These are phyloP conservation scores for Chlorociboria aeruginascens DNA, from an alignment of 495 filamentous ascomycete genomes.

Conservation along the genomic window DNA sequence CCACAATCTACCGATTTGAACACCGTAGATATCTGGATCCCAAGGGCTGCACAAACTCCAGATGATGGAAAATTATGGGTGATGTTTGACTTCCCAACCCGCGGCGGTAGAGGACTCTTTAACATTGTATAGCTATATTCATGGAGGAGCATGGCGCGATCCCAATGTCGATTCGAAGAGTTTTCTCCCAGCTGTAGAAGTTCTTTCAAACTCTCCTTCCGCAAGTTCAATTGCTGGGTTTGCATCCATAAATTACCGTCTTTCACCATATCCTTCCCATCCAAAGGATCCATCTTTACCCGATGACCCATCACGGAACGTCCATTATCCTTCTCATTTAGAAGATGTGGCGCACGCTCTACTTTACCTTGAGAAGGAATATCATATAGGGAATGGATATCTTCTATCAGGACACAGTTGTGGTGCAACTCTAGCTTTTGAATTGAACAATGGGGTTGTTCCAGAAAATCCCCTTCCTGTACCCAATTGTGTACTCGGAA, in stretches of 20 bases:
- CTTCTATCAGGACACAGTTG: slow-evolving; percentile 67
- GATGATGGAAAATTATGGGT: slow-evolving; percentile 7
- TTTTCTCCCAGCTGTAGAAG: slow-evolving; percentile 35
- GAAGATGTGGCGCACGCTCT: slow-evolving; percentile 55
- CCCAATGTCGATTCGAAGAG: slow-evolving; percentile 42
- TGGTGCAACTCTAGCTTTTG: slow-evolving; percentile 63
- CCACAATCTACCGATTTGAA: slow-evolving; percentile 6
- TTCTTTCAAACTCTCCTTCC: slow-evolving; percentile 21
- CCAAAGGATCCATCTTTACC: slow-evolving; percentile 28
- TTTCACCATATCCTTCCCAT: slow-evolving; percentile 57
- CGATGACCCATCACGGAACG: slow-evolving; percentile 20
- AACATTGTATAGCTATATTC: slow-evolving; percentile 42
- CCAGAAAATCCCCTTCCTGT: background rate
- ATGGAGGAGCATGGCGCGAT: slow-evolving; percentile 86
- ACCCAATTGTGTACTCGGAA: slow-evolving; percentile 9
- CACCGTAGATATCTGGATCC: slow-evolving; percentile 12
- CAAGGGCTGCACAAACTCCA: background rate
- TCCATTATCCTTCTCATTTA: slow-evolving; percentile 63
- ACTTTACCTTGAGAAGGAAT: slow-evolving; percentile 43
- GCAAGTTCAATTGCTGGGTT: slow-evolving; percentile 41
- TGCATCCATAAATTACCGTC: slow-evolving; percentile 68
- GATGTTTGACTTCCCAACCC: slow-evolving; percentile 6
- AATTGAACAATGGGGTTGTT: slow-evolving; percentile 39
- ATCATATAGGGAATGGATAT: slow-evolving; percentile 38
- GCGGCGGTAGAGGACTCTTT: background rate